Percentiles rank a stretch among this genome's conserved stretches.
Conservation (phyloP, 805 yeast genomes). For the Clavispora phyllophila region DNA sequence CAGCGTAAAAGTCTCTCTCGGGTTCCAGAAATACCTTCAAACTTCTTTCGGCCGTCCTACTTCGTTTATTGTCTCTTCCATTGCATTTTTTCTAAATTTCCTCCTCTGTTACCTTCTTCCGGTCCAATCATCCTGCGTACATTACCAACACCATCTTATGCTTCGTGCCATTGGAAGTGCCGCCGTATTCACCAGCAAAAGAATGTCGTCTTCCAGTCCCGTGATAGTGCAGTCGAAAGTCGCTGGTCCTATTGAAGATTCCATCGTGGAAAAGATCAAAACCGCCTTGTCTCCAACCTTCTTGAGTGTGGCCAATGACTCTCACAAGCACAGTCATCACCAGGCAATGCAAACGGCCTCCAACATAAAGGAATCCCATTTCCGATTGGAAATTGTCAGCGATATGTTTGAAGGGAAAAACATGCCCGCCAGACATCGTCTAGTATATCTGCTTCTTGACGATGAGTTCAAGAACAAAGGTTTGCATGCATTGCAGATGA, state of each 20-base stretch:
- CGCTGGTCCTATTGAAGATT: slow-evolving; percentile 46
- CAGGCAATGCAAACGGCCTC: slow-evolving; percentile 70
- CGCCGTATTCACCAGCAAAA: not conserved
- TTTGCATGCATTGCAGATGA: slow-evolving; percentile 84
- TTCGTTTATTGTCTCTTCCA: no score
- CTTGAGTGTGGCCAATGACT: slow-evolving; percentile 67
- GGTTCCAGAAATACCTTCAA: no score
- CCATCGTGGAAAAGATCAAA: slow-evolving; percentile 42
- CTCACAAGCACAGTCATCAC: slow-evolving; percentile 85
- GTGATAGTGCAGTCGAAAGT: slow-evolving; percentile 12
- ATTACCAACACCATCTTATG: slow-evolving; percentile 1
- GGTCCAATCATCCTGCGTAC: slow-evolving; percentile 5
- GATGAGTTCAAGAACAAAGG: slow-evolving; percentile 70
- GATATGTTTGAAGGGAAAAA: slow-evolving; percentile 59
- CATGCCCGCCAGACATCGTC: slow-evolving; percentile 72
- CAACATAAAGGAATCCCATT: slow-evolving; percentile 77
- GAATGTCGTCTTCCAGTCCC: slow-evolving; percentile 7
- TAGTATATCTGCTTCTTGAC: slow-evolving; percentile 61
- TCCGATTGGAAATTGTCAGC: slow-evolving; percentile 68
- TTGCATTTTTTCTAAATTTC: no score
- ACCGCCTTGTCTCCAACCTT: slow-evolving; percentile 39
- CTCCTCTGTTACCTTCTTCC: no score
- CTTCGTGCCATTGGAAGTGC: not conserved
- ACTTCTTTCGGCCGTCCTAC: no score
- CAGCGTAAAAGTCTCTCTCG: no score